Conservation (phyloP, 352 stramenopile species). For the Pythium scleroteichum region DNA sequence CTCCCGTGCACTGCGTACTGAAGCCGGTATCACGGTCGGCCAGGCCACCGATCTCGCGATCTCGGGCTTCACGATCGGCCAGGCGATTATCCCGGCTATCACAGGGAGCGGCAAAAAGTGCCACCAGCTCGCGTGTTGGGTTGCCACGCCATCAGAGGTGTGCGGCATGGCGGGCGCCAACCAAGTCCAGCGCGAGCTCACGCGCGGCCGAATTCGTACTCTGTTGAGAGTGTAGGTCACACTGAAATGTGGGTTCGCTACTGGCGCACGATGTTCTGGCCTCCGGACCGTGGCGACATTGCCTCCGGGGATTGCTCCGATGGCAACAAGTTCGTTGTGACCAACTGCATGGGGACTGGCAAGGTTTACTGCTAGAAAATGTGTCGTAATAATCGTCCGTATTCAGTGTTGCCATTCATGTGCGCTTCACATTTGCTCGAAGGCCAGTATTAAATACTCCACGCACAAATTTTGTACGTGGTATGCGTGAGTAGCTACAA, state of each 20-base stretch:
- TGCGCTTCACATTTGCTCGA: too few species aligned
- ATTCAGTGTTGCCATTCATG: too few species aligned
- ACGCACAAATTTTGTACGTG: too few species aligned
- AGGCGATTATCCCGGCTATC: background rate
- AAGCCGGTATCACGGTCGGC: background rate
- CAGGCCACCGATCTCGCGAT: constrained; percentile 1
- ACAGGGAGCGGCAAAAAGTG: constrained; percentile 6
- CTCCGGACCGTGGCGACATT: constrained; percentile 6
- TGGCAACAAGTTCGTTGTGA: constrained; percentile 10
- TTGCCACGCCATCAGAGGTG: background rate
- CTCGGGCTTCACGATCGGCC: constrained; percentile 1
- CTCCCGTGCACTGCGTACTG: too few species aligned
- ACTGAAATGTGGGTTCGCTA: constrained; percentile 15
- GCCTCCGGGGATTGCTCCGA: background rate
- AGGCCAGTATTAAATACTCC: too few species aligned
- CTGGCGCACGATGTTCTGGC: constrained; percentile 16
- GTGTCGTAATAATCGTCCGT: too few species aligned
- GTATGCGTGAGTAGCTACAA: too few species aligned
- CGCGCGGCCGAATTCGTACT: constrained; percentile 9
- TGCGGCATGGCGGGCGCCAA: constrained; percentile 10
- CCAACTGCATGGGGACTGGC: constrained; percentile 7
- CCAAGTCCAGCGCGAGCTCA: constrained; percentile 15
- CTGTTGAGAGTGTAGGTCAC: constrained; percentile 1
- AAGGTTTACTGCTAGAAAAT: constrained; percentile 10
- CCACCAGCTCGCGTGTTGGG: constrained; percentile 13